Evolutionary conservation across 2,329 filamentous ascomycete genomes (phyloP).

Genomic region (Fusarium graminum): DNA sequence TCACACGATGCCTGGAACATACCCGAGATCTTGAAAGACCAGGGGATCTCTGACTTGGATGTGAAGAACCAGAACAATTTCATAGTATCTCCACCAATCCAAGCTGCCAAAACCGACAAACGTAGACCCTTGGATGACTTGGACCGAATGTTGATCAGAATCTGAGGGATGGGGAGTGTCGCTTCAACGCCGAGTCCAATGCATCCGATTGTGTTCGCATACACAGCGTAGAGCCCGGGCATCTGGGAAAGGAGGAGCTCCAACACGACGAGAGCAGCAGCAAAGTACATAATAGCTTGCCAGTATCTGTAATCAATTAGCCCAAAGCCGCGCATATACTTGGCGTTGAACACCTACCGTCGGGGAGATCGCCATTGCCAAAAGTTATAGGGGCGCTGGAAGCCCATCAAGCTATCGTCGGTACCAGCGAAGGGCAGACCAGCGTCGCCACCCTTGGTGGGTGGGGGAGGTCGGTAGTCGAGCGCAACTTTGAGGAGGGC

Average conservation of each 20-base stretch:
- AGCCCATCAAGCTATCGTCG: slow-evolving; percentile 55
- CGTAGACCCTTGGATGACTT: slow-evolving; percentile 83
- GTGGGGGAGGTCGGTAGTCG: slow-evolving; percentile 72
- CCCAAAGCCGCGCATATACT: not conserved
- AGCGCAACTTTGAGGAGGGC: slow-evolving; percentile 76
- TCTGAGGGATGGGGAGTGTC: slow-evolving; percentile 84
- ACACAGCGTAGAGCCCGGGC: slow-evolving; percentile 69
- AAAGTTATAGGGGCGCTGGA: slow-evolving; percentile 78
- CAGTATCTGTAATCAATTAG: slow-evolving; percentile 71
- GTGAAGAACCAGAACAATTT: slow-evolving; percentile 91
- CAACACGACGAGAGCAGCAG: slow-evolving; percentile 69
- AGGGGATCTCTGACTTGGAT: slow-evolving; percentile 75
- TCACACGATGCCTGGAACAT: slow-evolving; percentile 86
- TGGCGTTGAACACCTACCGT: slow-evolving; percentile 63
- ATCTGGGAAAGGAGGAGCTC: slow-evolving; percentile 76
- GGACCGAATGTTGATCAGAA: slow-evolving; percentile 76
- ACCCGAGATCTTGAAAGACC: slow-evolving; percentile 85
- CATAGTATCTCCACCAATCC: slow-evolving; percentile 84
- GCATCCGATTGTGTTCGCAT: slow-evolving; percentile 77
- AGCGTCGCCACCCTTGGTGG: slow-evolving; percentile 71
- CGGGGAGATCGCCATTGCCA: slow-evolving; percentile 84
- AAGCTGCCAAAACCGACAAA: slow-evolving; percentile 79
- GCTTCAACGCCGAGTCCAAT: slow-evolving; percentile 84
- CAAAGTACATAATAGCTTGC: slow-evolving; percentile 79
- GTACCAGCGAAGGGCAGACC: slow-evolving; percentile 72